Percentiles rank a stretch among this genome's conserved stretches.
Conservation (phyloP, 768 basidiomycete species). For the Leucocoprinus sp. region DNA sequence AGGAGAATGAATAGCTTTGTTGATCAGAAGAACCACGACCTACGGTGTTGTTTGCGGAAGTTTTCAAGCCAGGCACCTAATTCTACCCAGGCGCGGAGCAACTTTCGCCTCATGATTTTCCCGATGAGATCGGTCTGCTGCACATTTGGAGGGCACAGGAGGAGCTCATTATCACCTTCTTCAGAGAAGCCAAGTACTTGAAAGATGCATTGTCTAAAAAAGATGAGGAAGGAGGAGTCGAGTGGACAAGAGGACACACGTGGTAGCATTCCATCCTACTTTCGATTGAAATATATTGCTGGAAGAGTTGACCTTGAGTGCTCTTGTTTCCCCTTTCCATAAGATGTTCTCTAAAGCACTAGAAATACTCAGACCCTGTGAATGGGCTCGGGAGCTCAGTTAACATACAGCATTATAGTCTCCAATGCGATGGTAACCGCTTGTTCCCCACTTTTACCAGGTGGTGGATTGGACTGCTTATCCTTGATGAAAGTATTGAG, state of each 20-base stretch:
- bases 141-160: slow-evolving; percentile 47
- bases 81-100: slow-evolving; percentile 80
- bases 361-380: slow-evolving; percentile 5
- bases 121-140: slow-evolving; percentile 39
- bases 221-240: background rate
- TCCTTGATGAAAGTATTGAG: slow-evolving; percentile 59
- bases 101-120: slow-evolving; percentile 44
- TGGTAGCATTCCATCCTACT: slow-evolving; percentile 53
- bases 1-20: background rate
- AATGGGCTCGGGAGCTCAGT: background rate
- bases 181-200: slow-evolving; percentile 35
- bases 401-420: slow-evolving; percentile 56
- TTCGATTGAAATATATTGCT: slow-evolving; percentile 52
- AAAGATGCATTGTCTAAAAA: slow-evolving; percentile 35
- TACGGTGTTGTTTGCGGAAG: slow-evolving; percentile 42
- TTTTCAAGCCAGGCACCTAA: slow-evolving; percentile 57
- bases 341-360: slow-evolving; percentile 72
- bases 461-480: slow-evolving; percentile 48
- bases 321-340: slow-evolving; percentile 61
- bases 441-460: slow-evolving; percentile 46
- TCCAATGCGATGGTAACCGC: slow-evolving; percentile 53
- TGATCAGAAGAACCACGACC: slow-evolving; percentile 7
- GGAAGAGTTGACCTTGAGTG: slow-evolving; percentile 35
- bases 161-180: slow-evolving; percentile 32
- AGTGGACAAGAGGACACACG: slow-evolving; percentile 34